Evolutionary conservation across 768 basidiomycete genomes (phyloP).

Genomic region (Tylopilus plumbeoviolaceoides): DNA sequence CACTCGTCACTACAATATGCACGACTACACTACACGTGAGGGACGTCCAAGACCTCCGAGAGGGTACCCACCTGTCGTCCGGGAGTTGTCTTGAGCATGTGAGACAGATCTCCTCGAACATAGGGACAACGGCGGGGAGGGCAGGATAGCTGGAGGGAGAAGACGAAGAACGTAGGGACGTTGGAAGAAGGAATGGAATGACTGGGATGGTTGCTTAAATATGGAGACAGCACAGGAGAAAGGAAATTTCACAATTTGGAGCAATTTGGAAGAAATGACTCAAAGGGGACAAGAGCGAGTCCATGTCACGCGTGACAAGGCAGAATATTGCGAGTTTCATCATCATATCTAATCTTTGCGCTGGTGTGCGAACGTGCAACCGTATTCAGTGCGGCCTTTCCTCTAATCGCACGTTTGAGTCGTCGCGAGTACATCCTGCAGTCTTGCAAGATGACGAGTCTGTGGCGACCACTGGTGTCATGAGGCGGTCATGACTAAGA

Average conservation of each 20-base stretch:
- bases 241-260: conserved; percentile 33
- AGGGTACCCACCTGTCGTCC: conserved; percentile 53
- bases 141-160: not conserved
- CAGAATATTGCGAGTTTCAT: not conserved
- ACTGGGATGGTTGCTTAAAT: conserved; percentile 28
- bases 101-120: conserved; percentile 81
- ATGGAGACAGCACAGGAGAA: conserved; percentile 36
- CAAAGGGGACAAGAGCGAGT: conserved; percentile 28
- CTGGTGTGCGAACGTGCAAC: conserved; percentile 15
- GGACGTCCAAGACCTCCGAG: conserved; percentile 11
- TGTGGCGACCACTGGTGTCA: conserved; percentile 1
- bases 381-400: conserved; percentile 1
- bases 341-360: conserved; percentile 13
- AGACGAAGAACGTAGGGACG: conserved; percentile 15
- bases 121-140: conserved; percentile 27
- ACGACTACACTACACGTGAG: conserved; percentile 40
- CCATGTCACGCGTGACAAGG: conserved; percentile 24
- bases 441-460: conserved; percentile 6
- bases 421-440: too few relatives aligned
- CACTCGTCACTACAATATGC: conserved; percentile 73
- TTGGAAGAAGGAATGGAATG: conserved; percentile 16
- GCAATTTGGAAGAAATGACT: conserved; percentile 33
- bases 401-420: conserved; percentile 15
- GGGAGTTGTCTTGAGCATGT: conserved; percentile 62
- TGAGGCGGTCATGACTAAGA: conserved; percentile 1